Evolutionary conservation across 352 stramenopile genomes (phyloP).

Genomic region (Globisporangium canariense): DNA sequence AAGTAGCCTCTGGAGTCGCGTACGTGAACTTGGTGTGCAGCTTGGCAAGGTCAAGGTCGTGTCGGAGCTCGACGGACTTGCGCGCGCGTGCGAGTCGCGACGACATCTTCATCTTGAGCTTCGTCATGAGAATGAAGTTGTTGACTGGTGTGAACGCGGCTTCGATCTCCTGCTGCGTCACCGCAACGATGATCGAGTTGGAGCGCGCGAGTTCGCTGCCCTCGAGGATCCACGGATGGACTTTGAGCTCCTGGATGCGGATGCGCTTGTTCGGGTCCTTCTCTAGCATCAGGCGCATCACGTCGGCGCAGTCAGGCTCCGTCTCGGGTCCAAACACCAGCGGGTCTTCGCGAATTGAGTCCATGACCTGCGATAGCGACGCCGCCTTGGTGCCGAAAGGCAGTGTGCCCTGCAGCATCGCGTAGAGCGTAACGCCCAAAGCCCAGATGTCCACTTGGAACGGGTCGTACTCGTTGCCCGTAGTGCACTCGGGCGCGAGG

Average conservation of each 20-base stretch:
- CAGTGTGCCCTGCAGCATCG: slow-evolving; percentile 57
- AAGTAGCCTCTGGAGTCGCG: not conserved
- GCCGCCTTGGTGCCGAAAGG: slow-evolving; percentile 63
- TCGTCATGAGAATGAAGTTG: slow-evolving; percentile 78
- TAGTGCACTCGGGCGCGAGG: slow-evolving; percentile 78
- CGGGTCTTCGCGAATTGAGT: slow-evolving; percentile 60
- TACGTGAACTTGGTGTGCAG: not conserved
- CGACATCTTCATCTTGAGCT: slow-evolving; percentile 76
- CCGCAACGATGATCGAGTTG: slow-evolving; percentile 24
- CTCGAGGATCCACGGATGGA: slow-evolving; percentile 42
- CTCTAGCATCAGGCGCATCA: slow-evolving; percentile 51
- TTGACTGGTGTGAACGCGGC: slow-evolving; percentile 75
- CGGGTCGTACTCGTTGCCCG: slow-evolving; percentile 67
- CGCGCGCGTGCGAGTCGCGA: slow-evolving; percentile 38
- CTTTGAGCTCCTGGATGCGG: slow-evolving; percentile 49
- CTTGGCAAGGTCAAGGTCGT: not conserved
- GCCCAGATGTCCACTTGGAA: slow-evolving; percentile 85
- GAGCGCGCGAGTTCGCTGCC: not conserved
- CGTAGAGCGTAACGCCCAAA: slow-evolving; percentile 75
- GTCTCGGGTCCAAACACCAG: slow-evolving; percentile 35
- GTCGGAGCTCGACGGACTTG: slow-evolving; percentile 22
- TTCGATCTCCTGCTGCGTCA: slow-evolving; percentile 67
- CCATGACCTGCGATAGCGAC: slow-evolving; percentile 65
- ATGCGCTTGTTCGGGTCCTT: slow-evolving; percentile 57
- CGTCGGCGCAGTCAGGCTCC: slow-evolving; percentile 37